Percentiles rank a stretch among this genome's conserved stretches.
phyloP scores from a whole-genome alignment of 306 rosid species.

The Malus fusca region DNA sequence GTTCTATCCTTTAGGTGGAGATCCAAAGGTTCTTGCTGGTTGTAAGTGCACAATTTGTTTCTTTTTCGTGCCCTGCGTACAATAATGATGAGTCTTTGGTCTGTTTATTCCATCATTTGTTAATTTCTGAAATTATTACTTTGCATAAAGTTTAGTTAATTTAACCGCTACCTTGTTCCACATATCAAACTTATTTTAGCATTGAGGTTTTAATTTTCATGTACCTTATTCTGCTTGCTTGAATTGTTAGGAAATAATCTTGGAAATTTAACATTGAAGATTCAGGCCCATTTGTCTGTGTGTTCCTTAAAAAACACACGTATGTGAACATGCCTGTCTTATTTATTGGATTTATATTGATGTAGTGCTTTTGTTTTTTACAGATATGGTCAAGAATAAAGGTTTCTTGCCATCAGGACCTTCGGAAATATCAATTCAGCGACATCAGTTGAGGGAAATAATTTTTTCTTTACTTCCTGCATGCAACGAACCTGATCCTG shows the following conservation, averaged over 20 bases:
- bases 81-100: not conserved
- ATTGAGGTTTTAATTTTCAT: not conserved
- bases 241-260: not conserved
- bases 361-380: constrained; percentile 6
- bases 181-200: not conserved
- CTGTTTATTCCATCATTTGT: not conserved
- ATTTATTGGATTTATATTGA: not conserved
- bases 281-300: not conserved
- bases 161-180: too few species aligned
- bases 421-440: constrained; percentile 79
- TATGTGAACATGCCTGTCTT: not conserved
- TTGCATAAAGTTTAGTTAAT: not conserved
- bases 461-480: constrained; percentile 74
- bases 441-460: constrained; percentile 67
- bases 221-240: not conserved
- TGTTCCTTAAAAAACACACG: not conserved
- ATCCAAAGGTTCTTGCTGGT: constrained; percentile 95
- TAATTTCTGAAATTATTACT: not conserved
- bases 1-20: constrained; percentile 91
- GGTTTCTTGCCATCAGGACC: constrained; percentile 95
- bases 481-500: constrained; percentile 64
- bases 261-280: not conserved
- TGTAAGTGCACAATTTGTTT: constrained; percentile 56
- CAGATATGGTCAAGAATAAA: constrained; percentile 98
- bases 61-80: constrained; percentile 10